Evolutionary conservation across 768 basidiomycete species (phyloP), one percentile per base, ranked within the genome.

Genomic region (Amanita rubescens): DNA sequence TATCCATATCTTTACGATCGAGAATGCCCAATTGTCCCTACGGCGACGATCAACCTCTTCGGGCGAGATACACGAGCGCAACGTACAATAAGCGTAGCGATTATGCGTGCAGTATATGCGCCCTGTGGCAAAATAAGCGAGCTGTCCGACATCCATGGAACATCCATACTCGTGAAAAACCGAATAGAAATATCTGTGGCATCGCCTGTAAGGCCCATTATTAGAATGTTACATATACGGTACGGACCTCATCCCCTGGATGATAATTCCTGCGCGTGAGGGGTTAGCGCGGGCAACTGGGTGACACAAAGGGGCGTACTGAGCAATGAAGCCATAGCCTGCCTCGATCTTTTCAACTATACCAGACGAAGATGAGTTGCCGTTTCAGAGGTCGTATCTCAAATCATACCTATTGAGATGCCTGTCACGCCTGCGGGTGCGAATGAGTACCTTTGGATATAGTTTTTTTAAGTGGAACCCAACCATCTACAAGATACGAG

Each of bases 311-410:
- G 43, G 14, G 14, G 70, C 85, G 65, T 60, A 88, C 85, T 89
- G 84, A 19, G 87, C 79, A 59, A 89, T 83, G 62, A 89, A 89
- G n/a, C 78, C 83, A 67, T 87, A 87, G 32, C 81, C 86, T 58
- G 88, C 85, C 67, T 88, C 82, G 2, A 89, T 83, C 61, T 89
- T 87, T 54, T 83, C 82, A 37, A 69, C 85, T 87, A 50, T 41
- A 25, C 46, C 32, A 15, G 22, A 32, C 35, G 27, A 15, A 9
- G 17, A 42, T 55, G 22, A 52, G 45, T 19, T 27, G 42, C 15
- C 24, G 20, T 44, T n/a, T 38, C 30, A 22, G 30, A n/a, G 32
- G 59, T 58, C 20, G 38, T 44, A 30, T 38, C 12, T 2, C 6
- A 24, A 17, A 19, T 17, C 54, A 63, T 33, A 30, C 27, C 3